Evolutionary conservation across 805 yeast genomes (phyloP).

Genomic region (Suhomyces kilbournensis): DNA sequence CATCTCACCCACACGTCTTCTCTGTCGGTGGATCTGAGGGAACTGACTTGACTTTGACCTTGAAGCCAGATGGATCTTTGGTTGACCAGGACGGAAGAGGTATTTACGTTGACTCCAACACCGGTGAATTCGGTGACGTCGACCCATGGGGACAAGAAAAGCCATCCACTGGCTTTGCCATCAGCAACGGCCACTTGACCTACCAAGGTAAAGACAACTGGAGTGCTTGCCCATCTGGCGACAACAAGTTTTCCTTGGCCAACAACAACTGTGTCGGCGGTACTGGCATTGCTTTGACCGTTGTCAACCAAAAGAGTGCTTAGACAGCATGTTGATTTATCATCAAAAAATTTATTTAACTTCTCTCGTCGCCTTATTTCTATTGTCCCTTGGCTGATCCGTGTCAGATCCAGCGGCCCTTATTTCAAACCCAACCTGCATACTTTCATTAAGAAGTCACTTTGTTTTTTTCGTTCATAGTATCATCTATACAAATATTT

Average conservation of each 20-base stretch:
- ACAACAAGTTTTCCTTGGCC: slow-evolving; percentile 22
- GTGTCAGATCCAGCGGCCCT: background rate
- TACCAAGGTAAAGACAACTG: slow-evolving; percentile 34
- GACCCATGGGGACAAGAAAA: slow-evolving; percentile 30
- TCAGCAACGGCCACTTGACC: slow-evolving; percentile 34
- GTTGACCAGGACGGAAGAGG: slow-evolving; percentile 30
- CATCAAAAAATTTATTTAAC: background rate
- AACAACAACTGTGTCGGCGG: slow-evolving; percentile 28
- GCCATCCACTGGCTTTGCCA: slow-evolving; percentile 39
- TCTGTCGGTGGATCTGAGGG: slow-evolving; percentile 34
- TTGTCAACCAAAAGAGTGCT: slow-evolving; percentile 8
- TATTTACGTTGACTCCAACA: slow-evolving; percentile 23
- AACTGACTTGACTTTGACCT: slow-evolving; percentile 19
- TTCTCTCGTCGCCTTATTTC: background rate
- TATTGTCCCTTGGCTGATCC: background rate
- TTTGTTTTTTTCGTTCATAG: background rate
- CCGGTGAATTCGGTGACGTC: slow-evolving; percentile 34
- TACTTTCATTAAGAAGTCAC: background rate
- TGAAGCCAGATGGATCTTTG: slow-evolving; percentile 25
- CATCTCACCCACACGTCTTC: slow-evolving; percentile 31
- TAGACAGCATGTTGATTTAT: background rate
- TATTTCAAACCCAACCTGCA: background rate
- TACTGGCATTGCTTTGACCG: slow-evolving; percentile 23
- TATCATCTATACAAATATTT: background rate
- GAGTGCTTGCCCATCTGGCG: slow-evolving; percentile 36